Evolutionary conservation across 495 filamentous ascomycete genomes (phyloP).

Genomic region (Xylaria sp.): DNA sequence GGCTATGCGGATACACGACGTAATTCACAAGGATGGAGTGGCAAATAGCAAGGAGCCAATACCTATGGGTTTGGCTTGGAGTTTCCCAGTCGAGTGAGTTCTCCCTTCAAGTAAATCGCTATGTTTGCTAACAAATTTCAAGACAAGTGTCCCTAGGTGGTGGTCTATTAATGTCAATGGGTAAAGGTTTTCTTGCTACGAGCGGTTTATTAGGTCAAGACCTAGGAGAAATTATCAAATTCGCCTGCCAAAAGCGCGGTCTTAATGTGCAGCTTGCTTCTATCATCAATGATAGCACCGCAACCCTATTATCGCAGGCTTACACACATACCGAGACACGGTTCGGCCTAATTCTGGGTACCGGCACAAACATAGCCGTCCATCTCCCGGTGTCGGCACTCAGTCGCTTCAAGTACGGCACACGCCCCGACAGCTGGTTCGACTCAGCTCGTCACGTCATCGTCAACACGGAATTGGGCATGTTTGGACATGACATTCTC

Average conservation of each 20-base stretch:
- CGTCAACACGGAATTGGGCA: slow-evolving; percentile 87
- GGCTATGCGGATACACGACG: slow-evolving; percentile 72
- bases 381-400: slow-evolving; percentile 62
- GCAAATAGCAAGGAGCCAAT: slow-evolving; percentile 43
- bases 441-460: slow-evolving; percentile 63
- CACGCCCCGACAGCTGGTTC: slow-evolving; percentile 62
- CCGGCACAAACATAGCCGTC: slow-evolving; percentile 61
- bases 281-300: slow-evolving; percentile 85
- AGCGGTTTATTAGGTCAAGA: slow-evolving; percentile 59
- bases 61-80: slow-evolving; percentile 79
- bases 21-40: slow-evolving; percentile 47
- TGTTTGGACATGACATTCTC: slow-evolving; percentile 74
- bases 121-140: slow-evolving; percentile 28
- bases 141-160: slow-evolving; percentile 80
- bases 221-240: slow-evolving; percentile 58
- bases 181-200: slow-evolving; percentile 74
- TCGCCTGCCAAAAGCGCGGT: slow-evolving; percentile 50
- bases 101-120: neutral
- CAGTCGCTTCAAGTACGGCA: slow-evolving; percentile 55
- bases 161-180: slow-evolving; percentile 81
- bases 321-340: slow-evolving; percentile 71
- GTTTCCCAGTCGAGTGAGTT: slow-evolving; percentile 83
- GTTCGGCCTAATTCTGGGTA: slow-evolving; percentile 64
- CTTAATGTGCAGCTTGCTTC: slow-evolving; percentile 71
- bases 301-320: slow-evolving; percentile 79